Base-by-base conservation (phyloP, 2,329 filamentous ascomycete species). In the Tolypocladium cylindrosporum region DNA sequence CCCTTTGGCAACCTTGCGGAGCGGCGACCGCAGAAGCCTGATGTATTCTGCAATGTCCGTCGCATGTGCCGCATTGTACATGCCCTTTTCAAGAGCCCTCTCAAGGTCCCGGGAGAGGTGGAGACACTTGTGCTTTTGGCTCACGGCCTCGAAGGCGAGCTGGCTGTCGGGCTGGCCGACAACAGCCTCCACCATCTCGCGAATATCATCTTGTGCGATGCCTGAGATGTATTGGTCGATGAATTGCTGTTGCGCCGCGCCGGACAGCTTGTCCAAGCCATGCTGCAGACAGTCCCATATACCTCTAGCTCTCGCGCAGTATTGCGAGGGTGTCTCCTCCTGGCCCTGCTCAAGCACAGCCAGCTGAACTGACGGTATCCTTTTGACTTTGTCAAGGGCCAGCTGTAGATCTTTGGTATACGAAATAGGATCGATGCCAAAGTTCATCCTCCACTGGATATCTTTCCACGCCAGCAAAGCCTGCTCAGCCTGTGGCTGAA, bases 81-180 rank as follows among this genome's bases (percentile, higher is more conserved):
- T 57, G 13, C 73, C 71, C 40, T 77, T 78, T 24, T 75, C 73
- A 3, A 85, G 63, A 3, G 80, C 82, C 59, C 72, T 75, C 62
- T 84, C 78, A 58, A 85, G 81, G 54, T 85, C 80, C 27, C 69
- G 66, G 6, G 78, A 81, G 36, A 87, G 75, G 63, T 86, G 79
- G 19, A 85, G 67, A 55, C 74, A 75, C 65, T 80, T 81, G 68
- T 87, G 84, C 41, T 72, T 73, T 57, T 75, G 74, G 2, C 75
- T 73, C 7, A 81, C 68, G 2, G 73, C 73, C 21, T 70, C 71
- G 19, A 85, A 64, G 3, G 64, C 61, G n/a, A 62, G 40, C n/a
- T 56, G 57, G 16, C 61, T 58, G 8, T 58, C 52, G n/a, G 55
- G 57, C 8, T 64, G 55, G 39, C 59, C 34, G 16, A 64, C 55